These are phyloP conservation scores for Larix kaempferi DNA, from an alignment of 75 land plant species.

Conservation along the genomic window DNA sequence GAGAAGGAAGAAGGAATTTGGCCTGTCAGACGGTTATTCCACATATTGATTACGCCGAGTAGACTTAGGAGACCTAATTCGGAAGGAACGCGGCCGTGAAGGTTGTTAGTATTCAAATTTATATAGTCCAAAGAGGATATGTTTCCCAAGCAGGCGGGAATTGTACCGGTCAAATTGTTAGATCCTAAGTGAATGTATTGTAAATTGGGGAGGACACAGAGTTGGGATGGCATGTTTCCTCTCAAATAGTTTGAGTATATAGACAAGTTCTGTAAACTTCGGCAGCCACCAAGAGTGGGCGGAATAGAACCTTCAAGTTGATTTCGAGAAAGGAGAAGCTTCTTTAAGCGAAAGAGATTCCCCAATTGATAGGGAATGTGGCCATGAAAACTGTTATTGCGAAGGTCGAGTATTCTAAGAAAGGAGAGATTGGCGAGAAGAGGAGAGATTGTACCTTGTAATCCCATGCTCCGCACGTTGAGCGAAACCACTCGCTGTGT, in stretches of 20 bases:
- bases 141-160: neutral
- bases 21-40: neutral
- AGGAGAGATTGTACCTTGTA: slow-evolving; percentile 13
- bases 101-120: neutral
- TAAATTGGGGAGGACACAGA: too few relatives aligned
- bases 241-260: neutral
- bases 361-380: slow-evolving; percentile 11
- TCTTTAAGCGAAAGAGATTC: neutral
- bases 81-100: slow-evolving; percentile 2
- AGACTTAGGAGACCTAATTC: neutral
- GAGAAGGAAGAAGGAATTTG: neutral
- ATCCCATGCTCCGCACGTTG: slow-evolving; percentile 7
- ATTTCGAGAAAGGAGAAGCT: slow-evolving; percentile 21
- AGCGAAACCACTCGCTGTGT: slow-evolving; percentile 5
- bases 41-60: neutral
- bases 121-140: too few relatives aligned
- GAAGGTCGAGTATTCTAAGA: slow-evolving; percentile 6
- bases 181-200: too few relatives aligned
- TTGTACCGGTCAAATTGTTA: neutral
- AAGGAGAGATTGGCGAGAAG: neutral
- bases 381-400: slow-evolving; percentile 15
- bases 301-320: slow-evolving; percentile 27
- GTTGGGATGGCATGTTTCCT: neutral
- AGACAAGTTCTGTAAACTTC: neutral
- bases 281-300: neutral